A percentile compares a stretch with the other conserved stretches of the same genome.
These are phyloP conservation scores for Candida railenensis DNA, from an alignment of 805 yeast species.

Conservation along the genomic window DNA sequence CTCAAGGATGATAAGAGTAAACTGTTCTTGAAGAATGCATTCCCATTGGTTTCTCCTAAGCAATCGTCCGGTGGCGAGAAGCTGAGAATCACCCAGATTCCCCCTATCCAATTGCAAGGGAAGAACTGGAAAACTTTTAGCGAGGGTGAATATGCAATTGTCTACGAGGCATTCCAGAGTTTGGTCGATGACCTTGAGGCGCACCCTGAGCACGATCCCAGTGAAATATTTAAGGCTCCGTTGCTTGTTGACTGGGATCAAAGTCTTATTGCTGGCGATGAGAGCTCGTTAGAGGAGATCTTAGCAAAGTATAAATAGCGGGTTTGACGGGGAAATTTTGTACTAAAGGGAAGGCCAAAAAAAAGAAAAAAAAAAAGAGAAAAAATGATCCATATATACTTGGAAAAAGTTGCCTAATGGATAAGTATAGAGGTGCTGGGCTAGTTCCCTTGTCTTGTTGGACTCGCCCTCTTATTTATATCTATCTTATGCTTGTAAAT, in stretches of 20 bases:
- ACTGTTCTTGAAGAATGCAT: conserved; percentile 26
- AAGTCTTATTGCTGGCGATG: conserved; percentile 38
- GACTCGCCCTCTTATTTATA: too few relatives aligned
- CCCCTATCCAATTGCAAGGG: conserved; percentile 14
- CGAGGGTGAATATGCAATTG: conserved; percentile 37
- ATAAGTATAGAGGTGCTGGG: too few relatives aligned
- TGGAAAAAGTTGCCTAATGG: background rate
- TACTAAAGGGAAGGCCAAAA: background rate
- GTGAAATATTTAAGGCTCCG: conserved; percentile 38
- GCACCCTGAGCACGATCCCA: conserved; percentile 25
- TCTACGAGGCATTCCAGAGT: conserved; percentile 34
- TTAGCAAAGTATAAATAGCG: conserved; percentile 26
- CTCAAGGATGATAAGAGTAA: conserved; percentile 23
- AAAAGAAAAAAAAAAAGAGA: background rate
- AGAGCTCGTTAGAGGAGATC: conserved; percentile 25
- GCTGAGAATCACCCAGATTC: conserved; percentile 19
- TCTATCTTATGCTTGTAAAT: background rate
- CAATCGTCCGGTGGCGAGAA: background rate
- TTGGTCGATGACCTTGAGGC: conserved; percentile 22
- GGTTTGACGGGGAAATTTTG: background rate
- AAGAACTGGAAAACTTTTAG: conserved; percentile 27
- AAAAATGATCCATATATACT: background rate
- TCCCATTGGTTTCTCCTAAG: conserved; percentile 35
- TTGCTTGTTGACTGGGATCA: conserved; percentile 49
- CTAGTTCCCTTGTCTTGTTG: too few relatives aligned